Evolutionary conservation across 139 green algal genomes (phyloP).

Genomic region (Tetradesmus obliquus): DNA sequence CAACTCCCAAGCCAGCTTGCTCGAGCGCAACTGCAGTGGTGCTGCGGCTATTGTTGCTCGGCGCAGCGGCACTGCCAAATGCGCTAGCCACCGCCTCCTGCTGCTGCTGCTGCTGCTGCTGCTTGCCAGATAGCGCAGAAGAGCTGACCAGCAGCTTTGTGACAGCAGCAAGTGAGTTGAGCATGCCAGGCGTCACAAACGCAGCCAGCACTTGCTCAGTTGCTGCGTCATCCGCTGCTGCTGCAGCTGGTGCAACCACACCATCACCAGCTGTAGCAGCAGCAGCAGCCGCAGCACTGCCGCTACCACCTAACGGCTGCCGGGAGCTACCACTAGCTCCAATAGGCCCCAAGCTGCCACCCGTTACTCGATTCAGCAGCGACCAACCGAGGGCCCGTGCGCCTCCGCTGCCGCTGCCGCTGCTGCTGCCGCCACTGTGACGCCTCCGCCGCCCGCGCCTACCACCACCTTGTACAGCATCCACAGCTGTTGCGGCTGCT

Average conservation of each 20-base stretch:
- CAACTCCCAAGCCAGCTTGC: neutral
- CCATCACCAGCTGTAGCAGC: neutral
- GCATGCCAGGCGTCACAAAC: constrained; percentile 14
- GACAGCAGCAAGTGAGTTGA: constrained; percentile 26
- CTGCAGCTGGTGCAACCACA: neutral
- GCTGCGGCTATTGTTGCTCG: neutral
- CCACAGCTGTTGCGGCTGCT: constrained; percentile 6
- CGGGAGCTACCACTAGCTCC: neutral
- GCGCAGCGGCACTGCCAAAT: neutral
- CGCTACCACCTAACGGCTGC: neutral
- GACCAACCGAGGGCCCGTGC: neutral
- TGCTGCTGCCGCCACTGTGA: neutral
- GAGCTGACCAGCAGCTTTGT: constrained; percentile 34
- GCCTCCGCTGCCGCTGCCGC: neutral
- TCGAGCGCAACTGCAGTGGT: neutral
- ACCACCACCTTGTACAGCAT: neutral
- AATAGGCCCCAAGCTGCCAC: neutral
- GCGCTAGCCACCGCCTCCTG: neutral
- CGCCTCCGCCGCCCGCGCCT: neutral
- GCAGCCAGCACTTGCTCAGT: constrained; percentile 36
- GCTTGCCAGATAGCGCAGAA: constrained; percentile 26
- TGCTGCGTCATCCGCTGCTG: neutral
- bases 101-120: constrained; percentile 21
- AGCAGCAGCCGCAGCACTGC: neutral
- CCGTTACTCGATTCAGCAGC: neutral